These are phyloP conservation scores for Pythium grandisporangium DNA, from an alignment of 352 stramenopile species.

Conservation along the genomic window DNA sequence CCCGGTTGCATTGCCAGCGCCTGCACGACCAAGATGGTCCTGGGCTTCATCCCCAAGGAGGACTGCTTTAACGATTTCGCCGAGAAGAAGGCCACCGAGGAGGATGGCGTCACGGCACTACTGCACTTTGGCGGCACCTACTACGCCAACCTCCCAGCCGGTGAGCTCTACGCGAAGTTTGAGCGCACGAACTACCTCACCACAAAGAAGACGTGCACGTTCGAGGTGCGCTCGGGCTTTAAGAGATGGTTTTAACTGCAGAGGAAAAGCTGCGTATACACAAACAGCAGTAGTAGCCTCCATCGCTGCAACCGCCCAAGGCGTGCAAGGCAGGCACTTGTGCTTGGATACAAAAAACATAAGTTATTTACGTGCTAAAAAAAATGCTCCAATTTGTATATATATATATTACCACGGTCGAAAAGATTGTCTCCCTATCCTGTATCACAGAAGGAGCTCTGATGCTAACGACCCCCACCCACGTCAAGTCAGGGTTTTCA, in stretches of 20 bases:
- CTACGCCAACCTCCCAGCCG: conserved; percentile 37
- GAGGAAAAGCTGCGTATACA: no score
- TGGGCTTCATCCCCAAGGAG: conserved; percentile 27
- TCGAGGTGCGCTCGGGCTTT: conserved; percentile 36
- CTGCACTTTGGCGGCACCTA: conserved; percentile 52
- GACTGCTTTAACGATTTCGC: conserved; percentile 36
- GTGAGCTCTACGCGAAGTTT: conserved; percentile 48
- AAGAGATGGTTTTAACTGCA: conserved; percentile 50
- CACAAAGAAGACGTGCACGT: conserved; percentile 29
- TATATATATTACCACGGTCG: no score
- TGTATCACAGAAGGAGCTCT: no score
- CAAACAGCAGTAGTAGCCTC: background rate
- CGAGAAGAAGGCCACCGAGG: conserved; percentile 20
- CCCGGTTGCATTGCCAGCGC: conserved; percentile 34
- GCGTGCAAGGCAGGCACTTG: background rate
- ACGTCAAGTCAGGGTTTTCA: no score
- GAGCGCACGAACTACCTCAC: conserved; percentile 44
- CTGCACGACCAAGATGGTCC: conserved; percentile 18
- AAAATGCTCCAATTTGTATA: no score
- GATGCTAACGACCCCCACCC: no score
- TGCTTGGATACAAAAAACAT: no score
- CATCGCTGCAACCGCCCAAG: no score
- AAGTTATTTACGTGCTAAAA: no score
- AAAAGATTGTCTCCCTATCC: no score
- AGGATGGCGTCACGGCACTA: conserved; percentile 20